Conservation (phyloP, 2,329 filamentous ascomycete genomes). For the Meredithiella fracta region DNA sequence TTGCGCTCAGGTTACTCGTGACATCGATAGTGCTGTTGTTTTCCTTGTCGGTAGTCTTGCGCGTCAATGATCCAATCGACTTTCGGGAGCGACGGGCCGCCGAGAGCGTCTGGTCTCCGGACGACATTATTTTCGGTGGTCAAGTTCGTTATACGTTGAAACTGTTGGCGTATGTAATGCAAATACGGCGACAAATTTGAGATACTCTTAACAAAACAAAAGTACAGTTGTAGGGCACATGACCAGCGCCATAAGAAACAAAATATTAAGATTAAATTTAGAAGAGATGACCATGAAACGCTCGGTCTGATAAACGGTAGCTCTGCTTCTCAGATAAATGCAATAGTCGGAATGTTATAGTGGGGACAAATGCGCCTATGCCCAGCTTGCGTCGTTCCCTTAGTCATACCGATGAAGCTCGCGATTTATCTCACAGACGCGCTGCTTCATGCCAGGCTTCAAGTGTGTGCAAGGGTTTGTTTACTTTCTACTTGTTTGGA, state of each 20-base stretch:
- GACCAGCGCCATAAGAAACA: not conserved
- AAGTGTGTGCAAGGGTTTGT: slow-evolving; percentile 8
- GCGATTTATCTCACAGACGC: slow-evolving; percentile 11
- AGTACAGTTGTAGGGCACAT: not conserved
- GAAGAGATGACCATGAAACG: not conserved
- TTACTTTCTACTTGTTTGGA: slow-evolving; percentile 11
- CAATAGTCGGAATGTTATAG: not conserved
- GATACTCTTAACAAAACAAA: not conserved
- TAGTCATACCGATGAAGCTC: not conserved
- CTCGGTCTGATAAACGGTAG: not conserved
- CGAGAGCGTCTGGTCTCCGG: slow-evolving; percentile 28
- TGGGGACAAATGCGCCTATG: not conserved
- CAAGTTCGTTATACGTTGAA: not conserved
- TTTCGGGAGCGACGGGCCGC: slow-evolving; percentile 46
- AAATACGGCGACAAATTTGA: not conserved
- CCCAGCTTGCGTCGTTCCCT: not conserved
- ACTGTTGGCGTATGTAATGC: not conserved
- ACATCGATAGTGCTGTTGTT: slow-evolving; percentile 59
- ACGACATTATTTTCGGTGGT: slow-evolving; percentile 4
- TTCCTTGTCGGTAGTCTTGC: slow-evolving; percentile 47
- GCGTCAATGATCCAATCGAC: slow-evolving; percentile 46
- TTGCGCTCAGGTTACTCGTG: slow-evolving; percentile 34
- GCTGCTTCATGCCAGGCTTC: slow-evolving; percentile 1
- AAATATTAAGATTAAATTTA: not conserved
- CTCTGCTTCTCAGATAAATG: not conserved